Evolutionary conservation across 495 filamentous ascomycete species (phyloP).

Genomic region (Lophiotrema nucula): DNA sequence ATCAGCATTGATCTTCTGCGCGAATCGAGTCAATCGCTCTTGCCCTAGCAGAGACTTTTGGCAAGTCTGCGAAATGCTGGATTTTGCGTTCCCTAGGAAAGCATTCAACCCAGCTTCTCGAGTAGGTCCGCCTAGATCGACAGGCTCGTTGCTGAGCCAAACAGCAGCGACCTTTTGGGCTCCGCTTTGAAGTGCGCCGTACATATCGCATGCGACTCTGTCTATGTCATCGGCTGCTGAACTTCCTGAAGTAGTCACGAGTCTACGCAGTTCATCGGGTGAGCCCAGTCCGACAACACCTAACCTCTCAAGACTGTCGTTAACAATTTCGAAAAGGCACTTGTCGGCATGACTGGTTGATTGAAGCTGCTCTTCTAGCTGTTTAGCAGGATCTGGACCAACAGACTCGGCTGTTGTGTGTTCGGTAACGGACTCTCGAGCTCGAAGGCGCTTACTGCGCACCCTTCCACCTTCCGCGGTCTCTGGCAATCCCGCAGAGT

Average conservation of each 20-base stretch:
- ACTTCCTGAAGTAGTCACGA: slow-evolving; percentile 2
- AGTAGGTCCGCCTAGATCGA: slow-evolving; percentile 28
- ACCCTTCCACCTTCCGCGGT: slow-evolving; percentile 58
- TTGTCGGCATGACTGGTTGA: slow-evolving; percentile 69
- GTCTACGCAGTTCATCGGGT: slow-evolving; percentile 22
- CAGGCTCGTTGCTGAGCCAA: slow-evolving; percentile 22
- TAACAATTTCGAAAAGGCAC: slow-evolving; percentile 68
- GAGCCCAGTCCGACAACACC: slow-evolving; percentile 54
- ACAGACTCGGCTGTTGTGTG: slow-evolving; percentile 51
- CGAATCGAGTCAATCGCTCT: slow-evolving; percentile 31
- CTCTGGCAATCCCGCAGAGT: slow-evolving; percentile 59
- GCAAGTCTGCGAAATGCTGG: slow-evolving; percentile 46
- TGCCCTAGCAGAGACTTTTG: slow-evolving; percentile 26
- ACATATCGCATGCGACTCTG: slow-evolving; percentile 29
- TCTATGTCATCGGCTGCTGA: background rate
- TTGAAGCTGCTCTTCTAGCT: slow-evolving; percentile 71
- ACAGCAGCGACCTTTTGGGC: slow-evolving; percentile 15
- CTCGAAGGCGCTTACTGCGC: slow-evolving; percentile 79
- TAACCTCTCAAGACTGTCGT: slow-evolving; percentile 64
- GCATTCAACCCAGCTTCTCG: slow-evolving; percentile 59
- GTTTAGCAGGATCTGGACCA: slow-evolving; percentile 63
- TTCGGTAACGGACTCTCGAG: slow-evolving; percentile 69
- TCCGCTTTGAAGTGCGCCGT: slow-evolving; percentile 11
- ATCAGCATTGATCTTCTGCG: slow-evolving; percentile 31
- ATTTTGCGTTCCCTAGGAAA: slow-evolving; percentile 76